A percentile compares a stretch with the other conserved stretches of the same genome.
phyloP scores from a whole-genome alignment of 345 rosid genomes.

The Eucalyptus paniculata region DNA sequence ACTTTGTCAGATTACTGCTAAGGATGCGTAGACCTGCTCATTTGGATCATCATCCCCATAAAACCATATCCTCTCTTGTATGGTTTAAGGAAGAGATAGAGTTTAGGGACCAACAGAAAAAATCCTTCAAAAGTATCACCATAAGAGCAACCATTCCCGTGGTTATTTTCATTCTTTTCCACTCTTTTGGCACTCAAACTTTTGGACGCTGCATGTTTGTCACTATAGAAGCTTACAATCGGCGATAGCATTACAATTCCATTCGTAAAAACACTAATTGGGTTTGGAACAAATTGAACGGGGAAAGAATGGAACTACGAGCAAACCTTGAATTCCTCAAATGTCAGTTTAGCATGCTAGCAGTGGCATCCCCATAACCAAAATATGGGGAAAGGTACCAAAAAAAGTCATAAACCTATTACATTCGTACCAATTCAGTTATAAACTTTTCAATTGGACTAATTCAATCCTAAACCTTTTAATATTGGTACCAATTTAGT shows the following conservation, averaged over 20 bases:
- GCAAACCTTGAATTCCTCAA: slow-evolving; percentile 74
- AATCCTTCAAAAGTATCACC: background rate
- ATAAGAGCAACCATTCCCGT: background rate
- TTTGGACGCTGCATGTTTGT: background rate
- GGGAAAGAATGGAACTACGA: background rate
- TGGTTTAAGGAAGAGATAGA: no score
- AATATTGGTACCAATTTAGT: no score
- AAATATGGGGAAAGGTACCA: no score
- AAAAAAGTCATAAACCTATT: no score
- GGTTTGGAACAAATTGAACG: background rate
- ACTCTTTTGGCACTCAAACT: background rate
- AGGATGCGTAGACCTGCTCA: slow-evolving; percentile 58
- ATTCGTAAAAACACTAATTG: background rate
- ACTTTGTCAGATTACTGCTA: slow-evolving; percentile 37
- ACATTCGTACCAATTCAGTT: no score
- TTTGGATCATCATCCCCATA: slow-evolving; percentile 82
- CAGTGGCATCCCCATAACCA: background rate
- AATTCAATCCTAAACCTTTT: no score
- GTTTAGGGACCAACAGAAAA: no score
- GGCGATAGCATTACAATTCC: background rate
- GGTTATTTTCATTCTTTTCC: background rate
- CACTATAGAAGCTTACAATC: background rate
- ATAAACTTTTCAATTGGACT: no score
- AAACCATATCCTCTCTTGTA: slow-evolving; percentile 54
- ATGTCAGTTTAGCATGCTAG: slow-evolving; percentile 24